Percentiles rank a stretch among this genome's conserved stretches.
These are phyloP conservation scores for Cornus suecica DNA, from an alignment of 148 eudicot genomes.

Conservation along the genomic window DNA sequence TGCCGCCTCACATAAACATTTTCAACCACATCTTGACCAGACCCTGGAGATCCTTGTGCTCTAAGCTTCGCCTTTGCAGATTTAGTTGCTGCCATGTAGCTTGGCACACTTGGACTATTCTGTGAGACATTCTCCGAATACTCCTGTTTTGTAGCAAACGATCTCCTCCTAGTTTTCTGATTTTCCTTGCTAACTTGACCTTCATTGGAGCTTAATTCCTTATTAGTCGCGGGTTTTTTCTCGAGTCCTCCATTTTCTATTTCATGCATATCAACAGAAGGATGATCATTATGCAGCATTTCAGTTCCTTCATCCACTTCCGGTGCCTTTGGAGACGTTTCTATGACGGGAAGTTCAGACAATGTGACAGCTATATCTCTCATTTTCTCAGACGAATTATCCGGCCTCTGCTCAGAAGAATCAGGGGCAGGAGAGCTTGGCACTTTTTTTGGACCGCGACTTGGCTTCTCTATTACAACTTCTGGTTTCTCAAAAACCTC, in stretches of 20 bases:
- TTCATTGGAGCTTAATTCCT: slow-evolving; percentile 40
- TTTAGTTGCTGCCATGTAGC: slow-evolving; percentile 72
- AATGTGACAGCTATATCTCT: slow-evolving; percentile 15
- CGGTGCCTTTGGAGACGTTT: slow-evolving; percentile 25
- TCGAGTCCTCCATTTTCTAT: slow-evolving; percentile 29
- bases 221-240: slow-evolving; percentile 15
- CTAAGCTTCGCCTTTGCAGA: slow-evolving; percentile 76
- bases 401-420: slow-evolving; percentile 23
- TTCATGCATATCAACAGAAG: slow-evolving; percentile 25
- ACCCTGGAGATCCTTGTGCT: slow-evolving; percentile 47
- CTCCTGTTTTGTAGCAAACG: slow-evolving; percentile 57
- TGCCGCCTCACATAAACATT: slow-evolving; percentile 45
- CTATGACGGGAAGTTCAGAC: slow-evolving; percentile 23
- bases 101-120: slow-evolving; percentile 52
- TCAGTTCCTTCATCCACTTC: slow-evolving; percentile 33
- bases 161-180: slow-evolving; percentile 38
- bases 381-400: slow-evolving; percentile 21
- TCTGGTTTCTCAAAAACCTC: slow-evolving; percentile 35
- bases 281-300: slow-evolving; percentile 20
- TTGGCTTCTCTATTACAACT: slow-evolving; percentile 34
- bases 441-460: slow-evolving; percentile 17
- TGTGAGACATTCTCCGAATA: slow-evolving; percentile 47
- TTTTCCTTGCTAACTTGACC: slow-evolving; percentile 38
- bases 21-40: slow-evolving; percentile 52
- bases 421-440: slow-evolving; percentile 22